Conservation (phyloP, 2,329 filamentous ascomycete genomes). For the Pseudocercospora eumusae region DNA sequence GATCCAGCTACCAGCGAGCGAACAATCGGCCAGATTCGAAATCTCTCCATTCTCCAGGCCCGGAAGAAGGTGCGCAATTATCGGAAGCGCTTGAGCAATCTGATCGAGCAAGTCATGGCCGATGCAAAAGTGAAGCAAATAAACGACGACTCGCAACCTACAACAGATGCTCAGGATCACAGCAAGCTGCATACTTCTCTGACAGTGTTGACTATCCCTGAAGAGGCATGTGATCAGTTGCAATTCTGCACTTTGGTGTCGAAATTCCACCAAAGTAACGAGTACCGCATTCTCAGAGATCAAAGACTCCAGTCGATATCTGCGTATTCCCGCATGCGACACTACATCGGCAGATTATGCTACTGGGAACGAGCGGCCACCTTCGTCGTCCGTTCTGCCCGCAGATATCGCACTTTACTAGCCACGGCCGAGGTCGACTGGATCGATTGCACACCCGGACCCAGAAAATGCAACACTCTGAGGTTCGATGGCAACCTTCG, state of each 20-base stretch:
- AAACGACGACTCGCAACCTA: too few relatives aligned
- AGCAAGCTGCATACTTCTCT: not conserved
- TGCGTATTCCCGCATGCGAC: not conserved
- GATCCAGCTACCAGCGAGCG: not conserved
- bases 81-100: too few relatives aligned
- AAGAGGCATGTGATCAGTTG: not conserved
- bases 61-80: not conserved
- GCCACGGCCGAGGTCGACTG: not conserved
- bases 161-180: too few relatives aligned
- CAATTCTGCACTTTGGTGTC: not conserved
- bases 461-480: not conserved
- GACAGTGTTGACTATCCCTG: not conserved
- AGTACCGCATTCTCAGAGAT: not conserved
- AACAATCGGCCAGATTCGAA: not conserved
- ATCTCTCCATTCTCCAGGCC: not conserved
- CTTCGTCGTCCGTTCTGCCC: not conserved
- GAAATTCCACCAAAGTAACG: not conserved
- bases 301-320: not conserved
- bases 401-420: not conserved
- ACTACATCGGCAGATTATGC: not conserved
- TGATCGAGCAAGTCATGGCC: too few relatives aligned
- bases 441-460: not conserved
- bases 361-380: not conserved
- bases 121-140: too few relatives aligned
- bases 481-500: not conserved